Conservation (phyloP, 768 basidiomycete genomes). For the Dacryopinax primogenitus region DNA sequence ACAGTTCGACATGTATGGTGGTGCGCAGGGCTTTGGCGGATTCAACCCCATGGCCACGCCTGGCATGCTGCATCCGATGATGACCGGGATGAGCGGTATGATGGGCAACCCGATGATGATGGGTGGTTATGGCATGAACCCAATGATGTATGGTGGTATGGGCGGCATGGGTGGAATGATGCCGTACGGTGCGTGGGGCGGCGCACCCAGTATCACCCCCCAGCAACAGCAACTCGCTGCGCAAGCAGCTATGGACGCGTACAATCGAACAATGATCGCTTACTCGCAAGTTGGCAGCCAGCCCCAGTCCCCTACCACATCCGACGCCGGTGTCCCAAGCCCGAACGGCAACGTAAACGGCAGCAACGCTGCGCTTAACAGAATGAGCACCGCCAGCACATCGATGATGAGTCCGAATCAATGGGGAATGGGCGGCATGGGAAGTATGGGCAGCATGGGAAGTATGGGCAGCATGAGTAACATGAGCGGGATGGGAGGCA, state of each 20-base stretch:
- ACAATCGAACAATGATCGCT: slow-evolving; percentile 38
- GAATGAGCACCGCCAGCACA: slow-evolving; percentile 14
- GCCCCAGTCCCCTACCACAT: slow-evolving; percentile 17
- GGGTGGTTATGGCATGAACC: slow-evolving; percentile 34
- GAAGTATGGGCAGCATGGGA: slow-evolving; percentile 14
- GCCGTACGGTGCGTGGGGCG: slow-evolving; percentile 30
- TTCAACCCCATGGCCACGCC: slow-evolving; percentile 15
- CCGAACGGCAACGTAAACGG: slow-evolving; percentile 4
- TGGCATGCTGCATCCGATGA: slow-evolving; percentile 16
- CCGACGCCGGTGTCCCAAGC: slow-evolving; percentile 13
- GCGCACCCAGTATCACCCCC: slow-evolving; percentile 27
- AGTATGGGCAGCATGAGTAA: slow-evolving; percentile 18
- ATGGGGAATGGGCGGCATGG: slow-evolving; percentile 8
- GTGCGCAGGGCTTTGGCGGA: not conserved
- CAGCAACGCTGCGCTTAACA: slow-evolving; percentile 14
- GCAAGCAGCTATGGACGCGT: slow-evolving; percentile 59
- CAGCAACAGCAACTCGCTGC: slow-evolving; percentile 58
- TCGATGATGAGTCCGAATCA: slow-evolving; percentile 15
- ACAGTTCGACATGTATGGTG: slow-evolving; percentile 40
- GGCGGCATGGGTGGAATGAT: slow-evolving; percentile 27
- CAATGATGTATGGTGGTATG: slow-evolving; percentile 28
- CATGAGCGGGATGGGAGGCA: slow-evolving; percentile 17
- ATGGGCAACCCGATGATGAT: slow-evolving; percentile 62
- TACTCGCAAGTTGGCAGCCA: slow-evolving; percentile 21
- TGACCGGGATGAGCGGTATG: slow-evolving; percentile 32